Base-by-base conservation (phyloP, 2,329 filamentous ascomycete genomes). In the Grosmannia huntii region DNA sequence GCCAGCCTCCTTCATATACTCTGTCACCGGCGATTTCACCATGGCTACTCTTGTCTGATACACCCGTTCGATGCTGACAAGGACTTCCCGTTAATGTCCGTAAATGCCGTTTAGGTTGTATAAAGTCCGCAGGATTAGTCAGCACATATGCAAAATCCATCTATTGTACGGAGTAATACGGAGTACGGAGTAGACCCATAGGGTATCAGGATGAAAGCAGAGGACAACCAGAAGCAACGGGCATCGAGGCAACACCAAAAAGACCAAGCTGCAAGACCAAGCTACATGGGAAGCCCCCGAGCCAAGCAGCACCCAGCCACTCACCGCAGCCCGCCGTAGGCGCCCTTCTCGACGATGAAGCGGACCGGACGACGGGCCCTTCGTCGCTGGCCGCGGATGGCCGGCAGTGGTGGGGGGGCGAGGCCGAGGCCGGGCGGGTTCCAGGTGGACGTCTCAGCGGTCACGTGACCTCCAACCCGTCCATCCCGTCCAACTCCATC, bases 281-380 rank as follows among this genome's bases (percentile, higher is more conserved):
- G 23, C n/a, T n/a, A n/a, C n/a, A n/a, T n/a, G n/a, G n/a, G n/a
- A n/a, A n/a, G n/a, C n/a, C n/a, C n/a, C n/a, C n/a, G n/a, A 52
- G 23, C 33, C 21, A 28, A 38, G 11, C n/a, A 52, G 28, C 25
- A 51, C 16, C 27, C 11, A 9, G 12, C 7, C 48, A 14, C 19
- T 7, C 49, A 64, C n/a, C 62, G 51, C 49, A 64, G 38, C 1
- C 63, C 63, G 16, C 61, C 61, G 6, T 38, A 36, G 14, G 59
- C 48, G 2, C 62, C 62, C 54, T 64, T 64, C 33, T 63, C 62
- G 27, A 63, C 44, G 27, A 64, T 61, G 12, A 64, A 64, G 14
- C 59, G 60, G 41, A 64, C 63, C 16, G 59, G 60, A 28, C 56
- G 58, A 3, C 62, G 59, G 0, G 52, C 52, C 1, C 61, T 58